Evolutionary conservation across 2,329 filamentous ascomycete species (phyloP), one percentile per base, ranked within the genome.

Genomic region (Penicillium palitans): DNA sequence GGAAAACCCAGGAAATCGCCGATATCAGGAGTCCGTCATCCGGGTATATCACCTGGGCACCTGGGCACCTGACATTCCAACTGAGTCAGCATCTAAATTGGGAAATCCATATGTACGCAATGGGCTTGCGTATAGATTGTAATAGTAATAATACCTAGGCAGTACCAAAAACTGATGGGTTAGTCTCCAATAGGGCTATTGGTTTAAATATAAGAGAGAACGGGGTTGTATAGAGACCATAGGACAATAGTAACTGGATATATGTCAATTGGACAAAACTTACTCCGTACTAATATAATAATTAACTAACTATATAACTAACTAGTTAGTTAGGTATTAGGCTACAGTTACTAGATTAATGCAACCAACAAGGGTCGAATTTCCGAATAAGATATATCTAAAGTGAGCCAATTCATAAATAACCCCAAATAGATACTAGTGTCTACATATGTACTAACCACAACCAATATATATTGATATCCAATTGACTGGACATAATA

Each of bases 1-100:
- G n/a, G 44, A 24, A 25, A 24, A 8, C 13, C n/a, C 8, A 48
- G 13, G 21, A 25, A 25, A 25, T 37, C 25, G 21, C 12, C 21
- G 6, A 45, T 31, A 45, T 52, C 21, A 44, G 10, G 27, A 44
- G 27, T 33, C 31, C 31, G 12, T 4, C 31, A 33, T 12, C 12
- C 31, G 29, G 29, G 31, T 33, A 13, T 33, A 33, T 33, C 31
- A 35, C 33, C 33, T 17, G 33, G 13, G 15, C 41, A 53, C 31
- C 40, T 29, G 21, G 13, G 15, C 41, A 53, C 31, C 40, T 29
- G 21, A 46, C 51, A 53, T 53, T 53, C 51, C 41, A 46, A 37
- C 51, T 47, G 51, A 53, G 21, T 53, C 40, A 53, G 51, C 51
- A 21, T 27, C 29, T 24, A 46, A 2, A 1, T 46, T 7, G 9